Conservation (phyloP, 768 basidiomycete genomes). For the Auriscalpium microsporum region DNA sequence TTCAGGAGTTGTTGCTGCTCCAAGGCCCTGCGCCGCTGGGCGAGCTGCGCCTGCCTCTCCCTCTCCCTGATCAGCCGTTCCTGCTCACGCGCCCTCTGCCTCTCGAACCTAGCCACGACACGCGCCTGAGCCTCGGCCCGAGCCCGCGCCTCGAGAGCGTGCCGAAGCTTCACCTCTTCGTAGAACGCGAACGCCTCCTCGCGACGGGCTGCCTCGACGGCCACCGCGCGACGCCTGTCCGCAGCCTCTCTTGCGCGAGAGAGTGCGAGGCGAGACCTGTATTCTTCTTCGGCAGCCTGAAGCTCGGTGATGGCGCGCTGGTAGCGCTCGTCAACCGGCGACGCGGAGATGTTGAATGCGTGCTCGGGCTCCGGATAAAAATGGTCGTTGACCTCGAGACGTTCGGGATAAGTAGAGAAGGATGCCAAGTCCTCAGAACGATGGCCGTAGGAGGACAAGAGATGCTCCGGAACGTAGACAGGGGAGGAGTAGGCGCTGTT, state of each 20-base stretch:
- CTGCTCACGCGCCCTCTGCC: not conserved
- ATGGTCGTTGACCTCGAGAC: not conserved
- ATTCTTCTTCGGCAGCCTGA: slow-evolving; percentile 7
- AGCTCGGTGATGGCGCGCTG: slow-evolving; percentile 7
- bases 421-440: not conserved
- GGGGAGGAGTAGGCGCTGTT: not conserved
- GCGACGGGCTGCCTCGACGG: not conserved
- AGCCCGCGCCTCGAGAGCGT: not conserved
- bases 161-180: not conserved
- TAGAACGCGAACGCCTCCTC: not conserved
- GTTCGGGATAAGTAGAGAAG: not conserved
- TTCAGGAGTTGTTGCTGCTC: too few species aligned
- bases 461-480: not conserved
- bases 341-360: not conserved
- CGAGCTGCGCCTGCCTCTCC: too few species aligned
- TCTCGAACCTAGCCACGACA: not conserved
- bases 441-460: not conserved
- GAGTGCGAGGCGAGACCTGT: not conserved
- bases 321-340: slow-evolving; percentile 3
- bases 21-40: too few species aligned
- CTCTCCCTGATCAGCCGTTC: not conserved
- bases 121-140: not conserved
- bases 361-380: not conserved
- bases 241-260: slow-evolving; percentile 1
- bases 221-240: not conserved